Base-by-base conservation (phyloP, 2,329 filamentous ascomycete genomes). In the Penicillium sclerotiorum region DNA sequence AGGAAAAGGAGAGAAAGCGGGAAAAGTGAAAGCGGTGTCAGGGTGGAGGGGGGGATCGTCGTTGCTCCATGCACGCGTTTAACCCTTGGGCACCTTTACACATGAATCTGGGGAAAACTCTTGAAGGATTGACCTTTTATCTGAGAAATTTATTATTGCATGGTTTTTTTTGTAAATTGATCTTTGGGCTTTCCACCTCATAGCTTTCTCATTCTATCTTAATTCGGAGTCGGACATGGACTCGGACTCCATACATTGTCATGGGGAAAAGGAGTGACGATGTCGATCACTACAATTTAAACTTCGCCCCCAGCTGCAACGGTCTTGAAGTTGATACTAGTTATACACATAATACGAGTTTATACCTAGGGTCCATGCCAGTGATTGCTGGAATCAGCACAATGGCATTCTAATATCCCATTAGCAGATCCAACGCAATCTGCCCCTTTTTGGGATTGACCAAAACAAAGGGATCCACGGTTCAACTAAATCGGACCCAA, bases 381-480 rank as follows among this genome's bases (percentile, higher is more conserved):
- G n/a, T n/a, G n/a, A n/a, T n/a, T n/a, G n/a, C n/a, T n/a, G n/a
- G n/a, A n/a, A n/a, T n/a, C n/a, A n/a, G n/a, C n/a, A n/a, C n/a
- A n/a, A n/a, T n/a, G n/a, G n/a, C n/a, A n/a, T n/a, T n/a, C n/a
- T n/a, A n/a, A n/a, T n/a, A n/a, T n/a, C n/a, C n/a, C n/a, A n/a
- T 17, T 15, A 35, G 8, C 32, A 17, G 13, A 17, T 35, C 8
- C 12, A 33, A 35, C 41, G 28, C 38, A 13, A 18, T 17, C 6
- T 25, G 12, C 35, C 30, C 48, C 42, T 42, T 21, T 42, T 37
- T 33, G 28, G 41, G 41, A 44, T 50, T 45, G 52, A 57, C 50
- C 56, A 48, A 56, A 57, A 56, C 54, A 56, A 52, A 18, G 9
- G 40, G 45, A 57, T 62, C 62, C 61, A 61, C 58, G 62, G 62